Conservation (phyloP, 2,329 filamentous ascomycete genomes). For the Arthrobotrys conoides region DNA sequence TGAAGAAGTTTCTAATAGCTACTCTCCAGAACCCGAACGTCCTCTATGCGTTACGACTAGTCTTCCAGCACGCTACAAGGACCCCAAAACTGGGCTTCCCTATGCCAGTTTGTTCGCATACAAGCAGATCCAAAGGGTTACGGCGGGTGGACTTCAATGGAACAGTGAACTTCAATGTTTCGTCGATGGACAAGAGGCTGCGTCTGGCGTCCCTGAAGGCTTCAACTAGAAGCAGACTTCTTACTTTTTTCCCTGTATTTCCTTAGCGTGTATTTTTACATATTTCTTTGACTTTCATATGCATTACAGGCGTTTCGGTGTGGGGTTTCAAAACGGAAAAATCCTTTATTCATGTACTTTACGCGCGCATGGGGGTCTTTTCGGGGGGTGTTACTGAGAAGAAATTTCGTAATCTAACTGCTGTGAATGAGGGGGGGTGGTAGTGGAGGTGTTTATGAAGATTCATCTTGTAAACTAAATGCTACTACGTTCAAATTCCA, state of each 20-base stretch:
- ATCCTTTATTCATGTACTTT: background rate
- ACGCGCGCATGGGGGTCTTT: background rate
- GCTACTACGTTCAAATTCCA: too few species aligned
- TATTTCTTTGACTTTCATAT: slow-evolving; percentile 5
- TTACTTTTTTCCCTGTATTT: background rate
- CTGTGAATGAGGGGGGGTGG: too few species aligned
- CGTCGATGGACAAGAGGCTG: slow-evolving; percentile 79
- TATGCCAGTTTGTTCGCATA: slow-evolving; percentile 86
- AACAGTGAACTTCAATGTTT: slow-evolving; percentile 85
- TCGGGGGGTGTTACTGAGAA: background rate
- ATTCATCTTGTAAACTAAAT: too few species aligned
- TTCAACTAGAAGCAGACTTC: slow-evolving; percentile 69
- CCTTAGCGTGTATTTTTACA: slow-evolving; percentile 23
- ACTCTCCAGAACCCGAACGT: slow-evolving; percentile 63
- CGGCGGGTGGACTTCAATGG: slow-evolving; percentile 83
- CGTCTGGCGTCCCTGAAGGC: slow-evolving; percentile 82
- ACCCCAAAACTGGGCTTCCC: slow-evolving; percentile 84
- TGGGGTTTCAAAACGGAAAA: slow-evolving; percentile 9
- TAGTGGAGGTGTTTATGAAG: too few species aligned
- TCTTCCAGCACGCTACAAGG: slow-evolving; percentile 83
- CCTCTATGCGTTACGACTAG: slow-evolving; percentile 84
- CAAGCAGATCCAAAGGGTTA: slow-evolving; percentile 82
- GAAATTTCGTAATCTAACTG: background rate
- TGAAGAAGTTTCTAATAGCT: slow-evolving; percentile 46
- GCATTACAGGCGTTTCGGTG: slow-evolving; percentile 43